Conservation (phyloP, 2,329 filamentous ascomycete species). For the Venturiaceae sp. region DNA sequence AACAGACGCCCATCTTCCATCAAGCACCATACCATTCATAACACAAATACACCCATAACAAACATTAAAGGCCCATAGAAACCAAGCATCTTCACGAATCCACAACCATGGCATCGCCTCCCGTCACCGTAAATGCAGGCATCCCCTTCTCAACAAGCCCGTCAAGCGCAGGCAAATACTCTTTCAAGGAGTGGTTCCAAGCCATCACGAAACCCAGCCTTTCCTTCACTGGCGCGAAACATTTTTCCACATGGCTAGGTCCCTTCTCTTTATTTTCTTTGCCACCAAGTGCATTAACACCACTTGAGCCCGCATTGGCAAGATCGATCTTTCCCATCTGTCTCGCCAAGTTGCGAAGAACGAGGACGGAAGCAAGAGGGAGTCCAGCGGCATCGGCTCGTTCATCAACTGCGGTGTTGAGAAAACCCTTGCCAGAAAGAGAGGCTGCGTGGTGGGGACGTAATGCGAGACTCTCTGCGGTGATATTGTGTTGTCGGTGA, state of each 20-base stretch:
- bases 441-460: conserved; percentile 10
- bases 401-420: conserved; percentile 40
- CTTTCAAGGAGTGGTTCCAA: conserved; percentile 6
- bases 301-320: neutral
- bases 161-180: conserved; percentile 7
- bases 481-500: conserved; percentile 3
- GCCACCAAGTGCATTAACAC: conserved; percentile 3
- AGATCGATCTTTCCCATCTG: conserved; percentile 28
- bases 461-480: conserved; percentile 12
- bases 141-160: conserved; percentile 4
- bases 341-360: conserved; percentile 66
- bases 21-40: neutral
- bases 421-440: conserved; percentile 18
- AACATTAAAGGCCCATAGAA: neutral
- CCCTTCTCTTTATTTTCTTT: neutral
- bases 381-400: conserved; percentile 58
- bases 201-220: conserved; percentile 6
- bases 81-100: neutral
- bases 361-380: conserved; percentile 66
- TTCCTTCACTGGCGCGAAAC: conserved; percentile 7
- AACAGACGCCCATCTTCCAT: too few relatives aligned
- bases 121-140: neutral
- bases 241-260: conserved; percentile 6
- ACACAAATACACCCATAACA: neutral
- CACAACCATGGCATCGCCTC: neutral